Base-by-base conservation (phyloP, 768 basidiomycete species). In the Fomitopsis pulvina region DNA sequence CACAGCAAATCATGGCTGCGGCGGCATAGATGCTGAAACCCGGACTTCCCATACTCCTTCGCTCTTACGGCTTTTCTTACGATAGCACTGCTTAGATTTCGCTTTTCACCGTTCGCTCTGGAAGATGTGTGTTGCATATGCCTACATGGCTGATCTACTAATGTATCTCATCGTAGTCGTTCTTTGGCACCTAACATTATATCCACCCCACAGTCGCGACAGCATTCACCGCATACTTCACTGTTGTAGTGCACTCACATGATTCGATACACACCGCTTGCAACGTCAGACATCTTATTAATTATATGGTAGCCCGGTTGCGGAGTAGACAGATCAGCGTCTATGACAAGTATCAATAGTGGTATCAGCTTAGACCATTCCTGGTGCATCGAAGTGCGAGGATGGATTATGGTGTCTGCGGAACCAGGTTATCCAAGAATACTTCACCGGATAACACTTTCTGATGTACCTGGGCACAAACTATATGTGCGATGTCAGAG, bases 1-100 rank as follows among this genome's bases (percentile, higher is more conserved):
- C 88, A 1, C 80, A 82, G 61, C 83, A 85, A 30, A 92, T 92
- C 52, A 87, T 90, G 83, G 85, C 86, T 11, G 77, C 80, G 51
- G 85, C 71, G 71, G 66, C 60, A 57, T 56, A 49, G 46, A 32
- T 20, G n/a, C 30, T 3, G 45, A 10, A n/a, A 44, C 25, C 7
- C 14, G 22, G 27, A 27, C 3, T 11, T 6, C 25, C 10, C 20
- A 9, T 12, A 8, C 25, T 41, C 18, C 4, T 41, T 41, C 10
- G 6, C 21, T 41, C 41, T 6, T 41, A 11, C 41, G n/a, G n/a
- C n/a, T n/a, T n/a, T n/a, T 21, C 25, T 9, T 22, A 41, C 25
- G 41, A 41, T 22, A 41, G 41, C 41, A 7, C 12, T 26, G 41
- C 21, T 9, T 22, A 41, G 41, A 41, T 41, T 40, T 7, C 39